Evolutionary conservation across 805 yeast genomes (phyloP), one percentile per base, ranked within the genome.

Genomic region (Ogataea dorogensis): DNA sequence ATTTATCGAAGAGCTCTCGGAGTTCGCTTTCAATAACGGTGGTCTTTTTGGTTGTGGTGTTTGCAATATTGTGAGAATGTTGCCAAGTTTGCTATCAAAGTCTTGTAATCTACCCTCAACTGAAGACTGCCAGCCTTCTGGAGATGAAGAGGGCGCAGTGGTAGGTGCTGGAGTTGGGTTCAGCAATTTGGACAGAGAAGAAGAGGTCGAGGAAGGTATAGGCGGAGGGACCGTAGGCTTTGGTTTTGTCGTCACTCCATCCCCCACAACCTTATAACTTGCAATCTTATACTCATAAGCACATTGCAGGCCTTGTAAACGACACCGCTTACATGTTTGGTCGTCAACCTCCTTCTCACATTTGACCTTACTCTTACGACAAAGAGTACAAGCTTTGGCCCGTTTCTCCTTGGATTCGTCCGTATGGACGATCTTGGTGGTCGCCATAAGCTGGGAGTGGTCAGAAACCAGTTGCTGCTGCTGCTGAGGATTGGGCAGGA

Each of bases 361-460:
- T 54, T 71, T 77, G 17, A 80, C 79, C 56, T 81, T 81, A 15
- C 81, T 67, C 50, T 66, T 66, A 38, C 83, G 70, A 53, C 88
- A 81, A 47, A 68, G 67, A 16, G 75, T 65, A 54, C 88, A 81
- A 3, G 87, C 86, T 50, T 74, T 78, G 23, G 58, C 57, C 29
- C 70, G 44, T 36, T 55, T 61, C 20, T 44, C 56, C 23, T 45
- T 48, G 17, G 31, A 14, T 7, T 38, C 44, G 19, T 48, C 56
- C 24, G 42, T 42, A 19, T 34, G 40, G 2, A 47, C 31, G 6
- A 49, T 45, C 31, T 34, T 43, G 11, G 51, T 23, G 11, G 50
- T 50, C 7, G 45, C 50, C 31, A 34, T 40, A 23, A 34, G 38
- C 15, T 34, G 39, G 16, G 36, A 39, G 10, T 26, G 38, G 23